Conservation (phyloP, 345 rosid genomes). For the Murraya koenigii region DNA sequence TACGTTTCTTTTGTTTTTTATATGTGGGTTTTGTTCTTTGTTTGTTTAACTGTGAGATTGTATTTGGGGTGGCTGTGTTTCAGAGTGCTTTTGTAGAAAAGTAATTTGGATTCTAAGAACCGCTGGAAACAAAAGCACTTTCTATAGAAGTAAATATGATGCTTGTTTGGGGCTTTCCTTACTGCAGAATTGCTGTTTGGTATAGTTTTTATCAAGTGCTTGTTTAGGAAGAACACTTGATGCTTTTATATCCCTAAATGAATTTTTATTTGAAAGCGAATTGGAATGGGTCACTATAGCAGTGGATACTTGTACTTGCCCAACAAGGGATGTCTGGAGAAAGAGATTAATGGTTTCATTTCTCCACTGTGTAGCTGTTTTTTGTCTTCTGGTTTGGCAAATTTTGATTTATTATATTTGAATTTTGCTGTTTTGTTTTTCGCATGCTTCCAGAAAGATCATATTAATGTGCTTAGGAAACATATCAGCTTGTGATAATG, state of each 20-base stretch:
- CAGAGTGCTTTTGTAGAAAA: background rate
- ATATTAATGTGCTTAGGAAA: background rate
- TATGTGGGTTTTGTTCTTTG: background rate
- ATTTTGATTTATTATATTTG: background rate
- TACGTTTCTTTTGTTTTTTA: background rate
- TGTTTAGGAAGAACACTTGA: background rate
- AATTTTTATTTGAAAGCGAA: background rate
- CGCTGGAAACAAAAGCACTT: background rate
- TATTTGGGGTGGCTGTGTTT: background rate
- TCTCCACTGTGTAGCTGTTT: background rate
- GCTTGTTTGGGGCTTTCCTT: background rate
- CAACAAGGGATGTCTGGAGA: background rate
- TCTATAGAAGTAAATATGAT: background rate
- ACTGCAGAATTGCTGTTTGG: background rate
- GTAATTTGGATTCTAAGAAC: background rate
- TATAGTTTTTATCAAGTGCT: background rate
- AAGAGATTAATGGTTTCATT: background rate
- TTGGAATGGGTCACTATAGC: background rate
- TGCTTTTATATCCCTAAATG: background rate
- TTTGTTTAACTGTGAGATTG: background rate
- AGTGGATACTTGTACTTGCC: background rate
- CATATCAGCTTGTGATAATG: background rate
- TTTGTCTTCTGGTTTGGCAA: background rate
- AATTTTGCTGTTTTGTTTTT: background rate
- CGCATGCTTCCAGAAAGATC: background rate